These are phyloP conservation scores for Globisporangium rhizosaccharum DNA, from an alignment of 352 stramenopile species.

Conservation along the genomic window DNA sequence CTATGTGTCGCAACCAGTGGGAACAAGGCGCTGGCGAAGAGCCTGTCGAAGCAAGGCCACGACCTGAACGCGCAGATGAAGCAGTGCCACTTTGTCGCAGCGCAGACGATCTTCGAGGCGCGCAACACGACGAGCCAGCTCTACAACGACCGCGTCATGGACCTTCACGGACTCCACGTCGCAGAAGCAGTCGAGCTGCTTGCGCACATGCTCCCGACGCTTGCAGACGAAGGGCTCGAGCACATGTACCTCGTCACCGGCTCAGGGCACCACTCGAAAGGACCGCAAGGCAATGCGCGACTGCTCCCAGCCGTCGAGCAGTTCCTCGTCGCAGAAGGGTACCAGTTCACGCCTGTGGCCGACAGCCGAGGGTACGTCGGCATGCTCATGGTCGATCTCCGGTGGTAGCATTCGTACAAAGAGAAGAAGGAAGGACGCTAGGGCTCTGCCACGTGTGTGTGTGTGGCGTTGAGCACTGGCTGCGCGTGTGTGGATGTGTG, in stretches of 20 bases:
- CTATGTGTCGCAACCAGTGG: constrained; percentile 29
- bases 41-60: constrained; percentile 70
- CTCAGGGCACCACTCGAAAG: constrained; percentile 80
- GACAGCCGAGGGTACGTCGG: constrained; percentile 74
- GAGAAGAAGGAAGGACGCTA: background rate
- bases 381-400: constrained; percentile 81
- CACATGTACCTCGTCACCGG: constrained; percentile 78
- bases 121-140: constrained; percentile 72
- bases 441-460: background rate
- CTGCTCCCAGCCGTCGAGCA: constrained; percentile 74
- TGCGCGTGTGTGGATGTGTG: background rate
- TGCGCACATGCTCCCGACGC: constrained; percentile 58
- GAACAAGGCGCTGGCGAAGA: constrained; percentile 68
- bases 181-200: constrained; percentile 77
- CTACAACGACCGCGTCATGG: constrained; percentile 75
- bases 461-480: background rate
- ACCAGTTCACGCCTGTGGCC: constrained; percentile 62
- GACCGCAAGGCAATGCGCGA: constrained; percentile 51
- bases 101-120: constrained; percentile 71
- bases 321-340: constrained; percentile 71
- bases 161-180: constrained; percentile 80
- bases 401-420: constrained; percentile 35
- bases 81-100: constrained; percentile 66
- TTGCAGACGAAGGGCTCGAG: constrained; percentile 66
- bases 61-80: constrained; percentile 86